A percentile compares a stretch with the other conserved stretches of the same genome.
phyloP scores from a whole-genome alignment of 1,284 basidiomycete genomes.

The Trichosporon faecale region DNA sequence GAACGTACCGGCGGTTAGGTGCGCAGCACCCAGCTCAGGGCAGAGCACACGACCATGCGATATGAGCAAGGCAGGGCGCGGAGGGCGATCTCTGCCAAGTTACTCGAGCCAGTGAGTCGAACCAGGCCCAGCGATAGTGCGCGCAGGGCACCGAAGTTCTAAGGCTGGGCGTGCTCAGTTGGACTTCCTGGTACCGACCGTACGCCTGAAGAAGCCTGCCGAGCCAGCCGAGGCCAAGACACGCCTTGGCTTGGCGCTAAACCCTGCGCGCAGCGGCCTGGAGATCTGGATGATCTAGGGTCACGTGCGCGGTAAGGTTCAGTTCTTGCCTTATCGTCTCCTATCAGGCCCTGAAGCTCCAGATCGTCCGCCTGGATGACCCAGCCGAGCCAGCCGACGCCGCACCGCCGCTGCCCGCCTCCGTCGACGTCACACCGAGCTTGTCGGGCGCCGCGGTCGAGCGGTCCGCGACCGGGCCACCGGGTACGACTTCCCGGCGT shows the following conservation, averaged over 20 bases:
- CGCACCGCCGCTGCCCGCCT: not conserved
- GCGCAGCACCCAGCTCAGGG: not conserved
- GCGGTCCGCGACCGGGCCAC: too few relatives aligned
- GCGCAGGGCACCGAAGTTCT: not conserved
- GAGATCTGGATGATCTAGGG: not conserved
- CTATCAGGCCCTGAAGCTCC: not conserved
- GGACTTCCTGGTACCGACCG: too few relatives aligned
- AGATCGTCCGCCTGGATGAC: not conserved
- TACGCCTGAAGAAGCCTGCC: too few relatives aligned
- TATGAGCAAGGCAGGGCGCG: not conserved
- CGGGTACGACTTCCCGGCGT: not conserved
- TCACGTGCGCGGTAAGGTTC: not conserved
- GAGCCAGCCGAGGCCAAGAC: not conserved
- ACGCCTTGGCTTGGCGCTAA: not conserved
- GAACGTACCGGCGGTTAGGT: too few relatives aligned
- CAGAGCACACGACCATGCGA: not conserved
- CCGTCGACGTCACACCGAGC: not conserved
- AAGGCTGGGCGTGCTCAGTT: not conserved
- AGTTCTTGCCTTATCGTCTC: not conserved
- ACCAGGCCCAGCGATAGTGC: not conserved
- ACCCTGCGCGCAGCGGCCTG: not conserved
- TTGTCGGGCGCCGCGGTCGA: not conserved
- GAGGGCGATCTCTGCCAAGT: not conserved
- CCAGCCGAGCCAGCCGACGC: not conserved
- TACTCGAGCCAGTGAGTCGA: not conserved